These are phyloP conservation scores for Daldinia grandis DNA, from an alignment of 495 filamentous ascomycete species.

Conservation along the genomic window DNA sequence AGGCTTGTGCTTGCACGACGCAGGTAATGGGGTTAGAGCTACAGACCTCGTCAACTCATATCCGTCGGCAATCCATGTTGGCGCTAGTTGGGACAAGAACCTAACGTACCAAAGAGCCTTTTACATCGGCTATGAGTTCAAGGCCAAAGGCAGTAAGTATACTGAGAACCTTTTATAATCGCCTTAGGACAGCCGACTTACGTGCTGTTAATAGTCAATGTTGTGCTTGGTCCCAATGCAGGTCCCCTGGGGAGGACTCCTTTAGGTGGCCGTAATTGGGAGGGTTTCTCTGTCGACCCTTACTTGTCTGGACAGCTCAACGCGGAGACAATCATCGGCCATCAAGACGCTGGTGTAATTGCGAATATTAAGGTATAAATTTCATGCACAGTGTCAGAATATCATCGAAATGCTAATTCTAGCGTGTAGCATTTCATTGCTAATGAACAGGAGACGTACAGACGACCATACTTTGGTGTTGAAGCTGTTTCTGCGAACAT, in stretches of 20 bases:
- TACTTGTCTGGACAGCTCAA: constrained; percentile 59
- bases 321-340: constrained; percentile 55
- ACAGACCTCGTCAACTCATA: constrained; percentile 70
- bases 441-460: constrained; percentile 72
- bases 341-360: constrained; percentile 64
- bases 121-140: constrained; percentile 67
- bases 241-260: constrained; percentile 63
- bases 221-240: constrained; percentile 74
- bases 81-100: constrained; percentile 62
- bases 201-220: constrained; percentile 73
- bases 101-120: constrained; percentile 59
- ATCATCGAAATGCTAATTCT: constrained; percentile 8
- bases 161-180: neutral
- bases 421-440: constrained; percentile 63
- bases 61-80: constrained; percentile 66
- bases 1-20: constrained; percentile 70
- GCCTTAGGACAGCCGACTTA: constrained; percentile 47
- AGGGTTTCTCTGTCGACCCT: constrained; percentile 59
- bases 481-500: constrained; percentile 67
- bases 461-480: constrained; percentile 58
- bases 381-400: too few species aligned
- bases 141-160: constrained; percentile 60
- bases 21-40: constrained; percentile 66
- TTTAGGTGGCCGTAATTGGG: constrained; percentile 65
- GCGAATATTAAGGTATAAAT: constrained; percentile 59